Percentiles rank a stretch among this genome's conserved stretches.
Conservation (phyloP, 2,329 filamentous ascomycete genomes). For the Cladosporium halotolerans region DNA sequence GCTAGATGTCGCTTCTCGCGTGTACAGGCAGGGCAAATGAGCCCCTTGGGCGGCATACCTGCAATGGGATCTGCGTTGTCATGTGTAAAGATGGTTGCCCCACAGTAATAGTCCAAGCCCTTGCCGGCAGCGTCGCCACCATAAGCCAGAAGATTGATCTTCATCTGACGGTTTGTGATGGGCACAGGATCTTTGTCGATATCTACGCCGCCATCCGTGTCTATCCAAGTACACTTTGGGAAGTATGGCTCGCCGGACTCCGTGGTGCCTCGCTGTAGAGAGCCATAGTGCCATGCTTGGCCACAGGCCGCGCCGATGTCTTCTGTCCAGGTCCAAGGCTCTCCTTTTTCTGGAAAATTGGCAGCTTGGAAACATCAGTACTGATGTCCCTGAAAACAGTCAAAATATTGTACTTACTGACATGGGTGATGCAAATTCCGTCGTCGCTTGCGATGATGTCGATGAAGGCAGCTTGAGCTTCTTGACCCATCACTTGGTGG, state of each 20-base stretch:
- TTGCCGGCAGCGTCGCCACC: not conserved
- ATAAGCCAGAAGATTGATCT: not conserved
- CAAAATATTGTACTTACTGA: not conserved
- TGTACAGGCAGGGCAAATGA: not conserved
- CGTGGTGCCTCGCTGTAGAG: not conserved
- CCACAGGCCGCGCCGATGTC: not conserved
- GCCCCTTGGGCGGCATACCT: not conserved
- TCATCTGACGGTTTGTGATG: not conserved
- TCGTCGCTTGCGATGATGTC: not conserved
- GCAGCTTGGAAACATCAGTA: too few species aligned
- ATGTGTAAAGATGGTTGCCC: not conserved
- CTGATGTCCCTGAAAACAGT: too few species aligned
- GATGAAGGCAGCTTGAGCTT: not conserved
- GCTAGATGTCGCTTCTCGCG: not conserved
- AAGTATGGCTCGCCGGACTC: not conserved
- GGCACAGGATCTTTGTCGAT: not conserved
- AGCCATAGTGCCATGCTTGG: not conserved
- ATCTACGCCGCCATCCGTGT: not conserved
- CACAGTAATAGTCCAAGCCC: not conserved
- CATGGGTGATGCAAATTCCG: not conserved
- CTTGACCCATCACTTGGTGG: not conserved
- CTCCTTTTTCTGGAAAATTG: not conserved
- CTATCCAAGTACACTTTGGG: not conserved
- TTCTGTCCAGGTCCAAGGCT: not conserved
- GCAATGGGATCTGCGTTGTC: not conserved